Conservation (phyloP, 2,329 filamentous ascomycete species). For the Talaromyces piceae region DNA sequence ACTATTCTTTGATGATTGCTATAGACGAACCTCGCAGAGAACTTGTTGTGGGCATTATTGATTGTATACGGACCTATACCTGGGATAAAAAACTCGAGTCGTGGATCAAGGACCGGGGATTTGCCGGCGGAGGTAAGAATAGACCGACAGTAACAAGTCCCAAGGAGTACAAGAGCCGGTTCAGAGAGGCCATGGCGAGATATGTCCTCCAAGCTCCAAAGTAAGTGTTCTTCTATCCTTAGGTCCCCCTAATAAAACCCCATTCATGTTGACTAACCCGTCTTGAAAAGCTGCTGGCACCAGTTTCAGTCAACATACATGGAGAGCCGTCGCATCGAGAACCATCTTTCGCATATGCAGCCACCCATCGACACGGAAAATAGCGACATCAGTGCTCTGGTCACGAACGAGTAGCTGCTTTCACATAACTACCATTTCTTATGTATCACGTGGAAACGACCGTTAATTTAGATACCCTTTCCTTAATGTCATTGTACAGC, state of each 20-base stretch:
- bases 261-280: constrained; percentile 2
- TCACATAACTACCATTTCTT: too few relatives aligned
- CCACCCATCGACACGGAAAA: constrained; percentile 14
- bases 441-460: too few relatives aligned
- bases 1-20: constrained; percentile 97
- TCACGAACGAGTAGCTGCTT: constrained; percentile 6
- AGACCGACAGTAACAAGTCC: constrained; percentile 93
- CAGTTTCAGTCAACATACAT: constrained; percentile 32
- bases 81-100: constrained; percentile 99
- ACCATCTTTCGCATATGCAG: constrained; percentile 15
- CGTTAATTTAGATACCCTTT: too few relatives aligned
- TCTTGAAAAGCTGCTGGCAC: constrained; percentile 38
- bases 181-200: constrained; percentile 93
- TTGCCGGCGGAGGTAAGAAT: constrained; percentile 69
- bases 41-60: constrained; percentile 93
- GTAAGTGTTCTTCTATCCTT: constrained; percentile 29
- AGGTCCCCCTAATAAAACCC: too few relatives aligned
- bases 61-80: constrained; percentile 96
- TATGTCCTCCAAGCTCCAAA: constrained; percentile 52
- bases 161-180: constrained; percentile 94
- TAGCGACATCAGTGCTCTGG: constrained; percentile 17
- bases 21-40: constrained; percentile 87
- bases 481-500: too few relatives aligned
- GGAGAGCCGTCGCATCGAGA: constrained; percentile 25
- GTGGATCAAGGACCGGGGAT: constrained; percentile 97